phyloP scores from a whole-genome alignment of 2,329 filamentous ascomycete genomes.

The Sclerotinia nivalis region DNA sequence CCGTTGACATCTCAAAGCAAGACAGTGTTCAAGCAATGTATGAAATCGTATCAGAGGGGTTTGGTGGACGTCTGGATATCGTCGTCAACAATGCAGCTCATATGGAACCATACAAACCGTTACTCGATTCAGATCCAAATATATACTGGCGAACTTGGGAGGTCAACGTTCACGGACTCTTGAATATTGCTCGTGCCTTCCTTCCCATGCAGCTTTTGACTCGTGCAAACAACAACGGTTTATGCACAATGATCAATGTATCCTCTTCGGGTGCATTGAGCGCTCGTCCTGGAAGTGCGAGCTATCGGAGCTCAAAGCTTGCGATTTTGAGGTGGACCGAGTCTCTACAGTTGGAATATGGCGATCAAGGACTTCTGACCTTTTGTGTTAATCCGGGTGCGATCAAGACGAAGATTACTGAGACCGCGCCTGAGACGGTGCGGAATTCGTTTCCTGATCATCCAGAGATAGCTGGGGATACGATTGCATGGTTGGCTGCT shows the following conservation, averaged over 20 bases:
- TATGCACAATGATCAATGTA: slow-evolving; percentile 51
- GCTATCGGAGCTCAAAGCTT: slow-evolving; percentile 52
- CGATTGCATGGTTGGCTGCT: slow-evolving; percentile 47
- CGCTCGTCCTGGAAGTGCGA: slow-evolving; percentile 41
- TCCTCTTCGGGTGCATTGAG: slow-evolving; percentile 46
- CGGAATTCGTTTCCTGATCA: slow-evolving; percentile 4
- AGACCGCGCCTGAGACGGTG: slow-evolving; percentile 14
- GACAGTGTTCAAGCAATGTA: slow-evolving; percentile 9
- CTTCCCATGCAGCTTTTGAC: slow-evolving; percentile 30
- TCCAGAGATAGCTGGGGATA: slow-evolving; percentile 42
- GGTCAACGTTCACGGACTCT: slow-evolving; percentile 30
- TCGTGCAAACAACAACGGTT: slow-evolving; percentile 26
- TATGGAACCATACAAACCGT: slow-evolving; percentile 18
- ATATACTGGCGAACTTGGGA: slow-evolving; percentile 31
- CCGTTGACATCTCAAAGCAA: slow-evolving; percentile 7
- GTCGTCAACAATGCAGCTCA: slow-evolving; percentile 34
- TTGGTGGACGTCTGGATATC: slow-evolving; percentile 30
- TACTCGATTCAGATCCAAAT: slow-evolving; percentile 26
- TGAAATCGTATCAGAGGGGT: neutral
- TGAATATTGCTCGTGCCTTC: slow-evolving; percentile 26
- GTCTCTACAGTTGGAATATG: slow-evolving; percentile 50
- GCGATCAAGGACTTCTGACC: slow-evolving; percentile 45
- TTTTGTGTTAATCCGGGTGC: slow-evolving; percentile 46
- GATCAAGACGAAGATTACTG: slow-evolving; percentile 43
- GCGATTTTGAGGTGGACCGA: slow-evolving; percentile 53